Evolutionary conservation across 1,284 basidiomycete species (phyloP), one percentile per base, ranked within the genome.

Genomic region (Neonothopanus nambi): DNA sequence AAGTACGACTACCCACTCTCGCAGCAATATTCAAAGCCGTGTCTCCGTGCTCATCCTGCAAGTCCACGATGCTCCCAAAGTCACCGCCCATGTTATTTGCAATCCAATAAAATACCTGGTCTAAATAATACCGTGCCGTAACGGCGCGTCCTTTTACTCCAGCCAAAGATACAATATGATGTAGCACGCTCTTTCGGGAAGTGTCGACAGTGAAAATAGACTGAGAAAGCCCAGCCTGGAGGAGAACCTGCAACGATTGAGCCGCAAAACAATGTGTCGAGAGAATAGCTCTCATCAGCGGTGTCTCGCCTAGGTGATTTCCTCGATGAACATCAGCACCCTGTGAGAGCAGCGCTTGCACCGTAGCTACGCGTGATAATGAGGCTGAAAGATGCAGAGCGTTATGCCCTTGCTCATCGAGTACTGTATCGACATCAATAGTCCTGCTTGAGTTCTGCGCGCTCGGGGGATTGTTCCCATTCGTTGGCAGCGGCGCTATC

Each of bases 1-100:
- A 73, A 59, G 89, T 87, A 56, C 89, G 81, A 69, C 95, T 98
- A 2, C 97, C 97, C 0, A 98, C 88, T 48, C 97, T 77, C 0
- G 97, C 95, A 12, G 95, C 93, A 60, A 98, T 93, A 70, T 96
- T 97, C 60, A 99, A 70, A 4, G 95, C 93, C 0, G 97, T 98
- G 67, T 99, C 97, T 1, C 97, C 97, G 68, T 98, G 89, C 59
- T 93, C 87, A 68, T 99, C 97, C 70, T 95, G 93, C 37, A 97
- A 77, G 70, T 99, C 93, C 13, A 99, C 84, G 37, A 98, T 72
- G 8, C 82, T 86, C 63, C 81, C 80, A 65, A 95, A 91, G 53
- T 89, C 86, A 1, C 85, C 85, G 11, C 78, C 79, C 61, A 88
- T 81, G 55, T 85, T 75, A 54, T 86, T 79, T 33, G 85, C 89